Evolutionary conservation across 495 filamentous ascomycete species (phyloP).

Genomic region (Amorphotheca resinae): DNA sequence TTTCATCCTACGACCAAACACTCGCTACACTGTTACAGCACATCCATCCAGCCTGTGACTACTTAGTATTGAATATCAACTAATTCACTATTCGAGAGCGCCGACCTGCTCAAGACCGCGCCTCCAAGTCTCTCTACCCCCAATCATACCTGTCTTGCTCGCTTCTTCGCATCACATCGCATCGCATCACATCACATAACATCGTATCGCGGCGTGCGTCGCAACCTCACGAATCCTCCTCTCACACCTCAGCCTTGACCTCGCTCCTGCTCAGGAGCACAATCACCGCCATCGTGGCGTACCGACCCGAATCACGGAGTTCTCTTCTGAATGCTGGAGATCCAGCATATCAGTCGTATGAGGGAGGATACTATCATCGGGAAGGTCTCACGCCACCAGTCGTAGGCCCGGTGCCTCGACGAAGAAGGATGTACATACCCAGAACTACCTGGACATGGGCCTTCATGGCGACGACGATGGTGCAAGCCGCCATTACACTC

Average conservation of each 20-base stretch:
- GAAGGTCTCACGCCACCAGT: conserved; percentile 36
- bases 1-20: conserved; percentile 10
- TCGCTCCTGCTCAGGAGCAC: conserved; percentile 14
- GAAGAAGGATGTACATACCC: conserved; percentile 21
- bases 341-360: conserved; percentile 29
- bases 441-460: conserved; percentile 73
- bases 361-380: conserved; percentile 40
- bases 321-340: conserved; percentile 16
- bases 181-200: background rate
- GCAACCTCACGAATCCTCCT: background rate
- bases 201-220: too few relatives aligned
- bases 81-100: too few relatives aligned
- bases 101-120: too few relatives aligned
- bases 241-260: conserved; percentile 1
- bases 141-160: too few relatives aligned
- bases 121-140: too few relatives aligned
- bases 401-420: conserved; percentile 15
- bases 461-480: conserved; percentile 58
- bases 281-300: conserved; percentile 21
- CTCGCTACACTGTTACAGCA: too few relatives aligned
- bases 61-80: too few relatives aligned
- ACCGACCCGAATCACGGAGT: conserved; percentile 20
- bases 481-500: conserved; percentile 69
- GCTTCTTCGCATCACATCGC: background rate
- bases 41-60: too few relatives aligned